Percentiles rank a stretch among this genome's conserved stretches.
Evolutionary conservation across 192 early-diverging fungal genomes (phyloP).

Genomic region (Lobosporangium transversale): DNA sequence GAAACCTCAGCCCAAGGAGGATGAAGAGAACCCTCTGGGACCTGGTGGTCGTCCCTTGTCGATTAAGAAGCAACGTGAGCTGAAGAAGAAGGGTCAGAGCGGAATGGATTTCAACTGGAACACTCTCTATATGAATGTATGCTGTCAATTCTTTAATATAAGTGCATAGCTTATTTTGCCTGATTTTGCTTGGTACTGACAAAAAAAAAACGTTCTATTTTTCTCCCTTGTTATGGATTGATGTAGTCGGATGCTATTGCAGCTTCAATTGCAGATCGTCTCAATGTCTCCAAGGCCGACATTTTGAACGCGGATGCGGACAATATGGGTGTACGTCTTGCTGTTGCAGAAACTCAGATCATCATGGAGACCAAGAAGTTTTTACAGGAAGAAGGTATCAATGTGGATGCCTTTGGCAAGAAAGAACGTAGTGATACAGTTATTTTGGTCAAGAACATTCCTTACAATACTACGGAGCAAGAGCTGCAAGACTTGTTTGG

Average conservation of each 20-base stretch:
- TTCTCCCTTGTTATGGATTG: background rate
- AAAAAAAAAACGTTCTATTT: no score
- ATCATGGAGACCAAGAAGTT: slow-evolving; percentile 94
- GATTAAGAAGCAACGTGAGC: slow-evolving; percentile 87
- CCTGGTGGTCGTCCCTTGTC: slow-evolving; percentile 63
- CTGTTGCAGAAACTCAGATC: slow-evolving; percentile 97
- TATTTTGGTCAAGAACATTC: slow-evolving; percentile 96
- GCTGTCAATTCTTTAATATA: slow-evolving; percentile 6
- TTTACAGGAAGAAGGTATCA: slow-evolving; percentile 77
- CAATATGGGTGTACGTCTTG: slow-evolving; percentile 91
- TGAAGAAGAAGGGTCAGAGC: slow-evolving; percentile 79
- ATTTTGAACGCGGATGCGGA: slow-evolving; percentile 88
- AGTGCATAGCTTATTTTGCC: no score
- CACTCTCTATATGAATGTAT: slow-evolving; percentile 93
- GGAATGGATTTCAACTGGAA: slow-evolving; percentile 96
- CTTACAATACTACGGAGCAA: slow-evolving; percentile 80
- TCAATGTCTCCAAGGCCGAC: slow-evolving; percentile 91
- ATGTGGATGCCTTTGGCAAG: slow-evolving; percentile 80
- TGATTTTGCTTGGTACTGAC: no score
- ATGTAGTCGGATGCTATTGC: slow-evolving; percentile 87
- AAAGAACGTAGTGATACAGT: slow-evolving; percentile 88
- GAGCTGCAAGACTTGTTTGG: slow-evolving; percentile 87
- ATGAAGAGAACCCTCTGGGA: slow-evolving; percentile 55
- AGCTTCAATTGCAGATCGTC: slow-evolving; percentile 93
- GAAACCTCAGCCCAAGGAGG: slow-evolving; percentile 73